Base-by-base conservation (phyloP, 1,139 yeast species). In the Taiozyma onychis region DNA sequence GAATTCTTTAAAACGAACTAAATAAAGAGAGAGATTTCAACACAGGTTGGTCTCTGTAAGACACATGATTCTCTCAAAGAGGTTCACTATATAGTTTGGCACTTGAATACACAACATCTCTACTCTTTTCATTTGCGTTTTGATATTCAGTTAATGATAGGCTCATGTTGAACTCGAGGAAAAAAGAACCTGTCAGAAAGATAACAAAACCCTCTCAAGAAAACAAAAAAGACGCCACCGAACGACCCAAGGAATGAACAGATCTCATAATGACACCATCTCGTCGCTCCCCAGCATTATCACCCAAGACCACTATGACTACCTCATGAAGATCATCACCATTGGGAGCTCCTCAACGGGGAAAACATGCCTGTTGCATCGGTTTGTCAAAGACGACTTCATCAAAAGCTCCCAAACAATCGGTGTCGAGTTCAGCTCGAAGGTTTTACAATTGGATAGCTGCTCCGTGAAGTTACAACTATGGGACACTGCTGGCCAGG, bases 401-500 rank as follows among this genome's bases (percentile, higher is more conserved):
- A 43, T 27, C 11, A 28, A 42, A 13, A 16, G 26, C 13, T 68
- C 74, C 10, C 77, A 75, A 52, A 75, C 80, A 0, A 73, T 75
- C 26, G 80, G 80, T 7, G 80, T 75, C n/a, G 80, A 75, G 54
- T 75, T 75, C 56, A 66, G 76, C 18, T 73, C 78, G 21, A 73
- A 73, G 51, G 63, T 74, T 6, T 65, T 76, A 28, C 61, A 64
- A 21, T 61, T 72, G 2, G 75, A 73, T 9, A 51, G 41, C 8
- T 24, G 30, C 14, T 30, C 39, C 5, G 27, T 44, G 5, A 66
- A 65, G 37, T 64, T 63, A 16, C 85, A 83, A 45, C 63, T 81
- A 39, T 85, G 93, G 93, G 93, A 85, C 63, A 85, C 93, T 1
- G 93, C 93, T 0, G 93, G 93, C 10, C 91, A 85, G 67, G 95